phyloP scores from a whole-genome alignment of 148 eudicot species.

The Vaccinium vitisidaea region DNA sequence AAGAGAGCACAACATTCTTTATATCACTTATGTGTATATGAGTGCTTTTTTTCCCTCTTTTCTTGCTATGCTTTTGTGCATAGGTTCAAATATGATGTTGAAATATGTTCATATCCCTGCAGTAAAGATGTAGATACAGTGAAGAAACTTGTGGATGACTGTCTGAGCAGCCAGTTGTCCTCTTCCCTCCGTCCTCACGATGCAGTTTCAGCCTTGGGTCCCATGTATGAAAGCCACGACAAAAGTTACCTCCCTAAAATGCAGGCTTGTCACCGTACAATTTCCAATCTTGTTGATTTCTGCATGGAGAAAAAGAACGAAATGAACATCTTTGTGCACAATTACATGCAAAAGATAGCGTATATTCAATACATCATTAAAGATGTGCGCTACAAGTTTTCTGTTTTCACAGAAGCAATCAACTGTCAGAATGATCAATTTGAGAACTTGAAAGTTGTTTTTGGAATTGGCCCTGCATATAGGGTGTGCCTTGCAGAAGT shows the following conservation, averaged over 20 bases:
- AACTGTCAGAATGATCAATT: constrained; percentile 80
- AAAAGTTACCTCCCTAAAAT: constrained; percentile 81
- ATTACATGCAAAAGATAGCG: constrained; percentile 92
- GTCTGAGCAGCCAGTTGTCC: constrained; percentile 57
- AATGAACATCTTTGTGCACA: constrained; percentile 84
- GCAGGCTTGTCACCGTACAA: constrained; percentile 61
- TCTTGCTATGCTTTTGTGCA: background rate
- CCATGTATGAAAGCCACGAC: constrained; percentile 87
- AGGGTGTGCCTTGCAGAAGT: constrained; percentile 93
- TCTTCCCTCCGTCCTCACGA: constrained; percentile 91
- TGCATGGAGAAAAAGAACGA: constrained; percentile 75
- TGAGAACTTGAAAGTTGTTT: constrained; percentile 73
- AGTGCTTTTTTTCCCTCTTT: background rate
- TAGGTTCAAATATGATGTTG: background rate
- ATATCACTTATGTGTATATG: background rate
- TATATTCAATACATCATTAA: constrained; percentile 81
- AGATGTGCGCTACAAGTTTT: constrained; percentile 80
- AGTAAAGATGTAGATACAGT: constrained; percentile 85
- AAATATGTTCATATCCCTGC: constrained; percentile 26
- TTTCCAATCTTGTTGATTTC: constrained; percentile 60
- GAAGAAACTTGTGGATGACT: constrained; percentile 76
- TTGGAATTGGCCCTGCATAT: constrained; percentile 77
- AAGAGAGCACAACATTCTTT: background rate
- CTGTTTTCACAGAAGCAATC: constrained; percentile 89
- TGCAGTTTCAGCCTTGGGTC: constrained; percentile 98